Percentiles rank a stretch among this genome's conserved stretches.
Evolutionary conservation across 495 filamentous ascomycete species (phyloP).

Genomic region (Pseudoneurospora amorphoporcata): DNA sequence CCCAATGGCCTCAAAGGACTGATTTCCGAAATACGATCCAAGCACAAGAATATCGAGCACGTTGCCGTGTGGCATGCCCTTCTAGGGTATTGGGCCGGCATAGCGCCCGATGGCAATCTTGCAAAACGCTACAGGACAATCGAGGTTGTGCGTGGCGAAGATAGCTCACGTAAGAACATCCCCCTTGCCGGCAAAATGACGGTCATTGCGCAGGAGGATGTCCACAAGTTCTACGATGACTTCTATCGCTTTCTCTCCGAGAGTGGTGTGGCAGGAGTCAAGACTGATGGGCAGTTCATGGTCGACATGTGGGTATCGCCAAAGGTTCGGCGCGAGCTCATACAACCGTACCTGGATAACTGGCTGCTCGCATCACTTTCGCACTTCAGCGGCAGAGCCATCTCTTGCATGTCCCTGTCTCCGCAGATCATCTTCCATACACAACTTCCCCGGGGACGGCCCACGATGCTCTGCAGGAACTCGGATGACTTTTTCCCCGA

Average conservation of each 20-base stretch:
- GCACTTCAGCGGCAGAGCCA: conserved; percentile 65
- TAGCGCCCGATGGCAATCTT: conserved; percentile 60
- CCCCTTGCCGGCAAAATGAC: conserved; percentile 54
- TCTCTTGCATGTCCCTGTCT: conserved; percentile 86
- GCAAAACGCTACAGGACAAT: conserved; percentile 70
- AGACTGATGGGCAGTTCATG: conserved; percentile 84
- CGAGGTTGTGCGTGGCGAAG: conserved; percentile 42
- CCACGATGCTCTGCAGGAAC: conserved; percentile 65
- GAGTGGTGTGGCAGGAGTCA: conserved; percentile 69
- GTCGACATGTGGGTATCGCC: conserved; percentile 65
- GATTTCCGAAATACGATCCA: conserved; percentile 54
- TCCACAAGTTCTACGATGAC: conserved; percentile 70
- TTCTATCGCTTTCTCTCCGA: conserved; percentile 73
- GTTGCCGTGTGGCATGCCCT: conserved; percentile 94
- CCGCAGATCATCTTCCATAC: conserved; percentile 79
- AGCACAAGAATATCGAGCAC: conserved; percentile 65
- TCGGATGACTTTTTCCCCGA: conserved; percentile 92
- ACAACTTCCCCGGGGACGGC: conserved; percentile 63
- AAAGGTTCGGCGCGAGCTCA: conserved; percentile 55
- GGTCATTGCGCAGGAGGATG: conserved; percentile 61
- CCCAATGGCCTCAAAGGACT: conserved; percentile 66
- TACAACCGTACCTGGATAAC: conserved; percentile 68
- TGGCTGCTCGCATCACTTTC: conserved; percentile 70
- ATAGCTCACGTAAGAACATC: conserved; percentile 41
- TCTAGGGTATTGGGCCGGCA: conserved; percentile 92